Evolutionary conservation across 306 rosid species (phyloP), one percentile per base, ranked within the genome.

Genomic region (Benincasa hispida): DNA sequence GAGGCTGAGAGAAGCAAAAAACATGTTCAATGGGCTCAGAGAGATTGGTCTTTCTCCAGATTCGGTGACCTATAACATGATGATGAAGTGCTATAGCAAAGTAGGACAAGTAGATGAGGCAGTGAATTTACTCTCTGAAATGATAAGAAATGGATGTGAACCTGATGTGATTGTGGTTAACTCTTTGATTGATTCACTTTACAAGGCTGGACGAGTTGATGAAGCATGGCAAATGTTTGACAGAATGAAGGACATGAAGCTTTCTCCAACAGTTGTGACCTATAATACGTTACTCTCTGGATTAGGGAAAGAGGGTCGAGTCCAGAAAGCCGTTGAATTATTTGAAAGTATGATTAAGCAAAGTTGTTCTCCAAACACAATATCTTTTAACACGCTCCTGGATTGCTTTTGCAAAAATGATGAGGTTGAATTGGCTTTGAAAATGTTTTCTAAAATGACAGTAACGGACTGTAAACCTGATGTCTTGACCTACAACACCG

Each of bases 81-180:
- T 94, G 96, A 94, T 94, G 90, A 91, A 91, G 83, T 94, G 98
- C 89, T 89, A 88, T 75, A 90, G 89, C 84, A 94, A 86, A 86
- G 89, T 82, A 69, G 98, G 97, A 62, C 81, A 86, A 82, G 83
- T 87, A 78, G 98, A 94, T 78, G 91, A 87, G 60, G 94, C 98
- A 74, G 63, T 84, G 60, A 78, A 87, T 72, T 87, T 94, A 82
- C 88, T 91, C 66, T 78, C 76, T 45, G 88, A 87, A 85, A 94
- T 94, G 97, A 83, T 83, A 78, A 77, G 78, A 48, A 84, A 83
- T 68, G 90, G 88, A 67, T 94, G 97, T 41, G 95, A 89, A 79
- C 95, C 98, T 19, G 98, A 94, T 87, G 87, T 90, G 22, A 87
- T 94, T 61, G 72, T 94, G 35, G 80, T 91, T 51, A 91, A 91